Base-by-base conservation (phyloP, 768 basidiomycete species). In the Trametes cinnabarina region DNA sequence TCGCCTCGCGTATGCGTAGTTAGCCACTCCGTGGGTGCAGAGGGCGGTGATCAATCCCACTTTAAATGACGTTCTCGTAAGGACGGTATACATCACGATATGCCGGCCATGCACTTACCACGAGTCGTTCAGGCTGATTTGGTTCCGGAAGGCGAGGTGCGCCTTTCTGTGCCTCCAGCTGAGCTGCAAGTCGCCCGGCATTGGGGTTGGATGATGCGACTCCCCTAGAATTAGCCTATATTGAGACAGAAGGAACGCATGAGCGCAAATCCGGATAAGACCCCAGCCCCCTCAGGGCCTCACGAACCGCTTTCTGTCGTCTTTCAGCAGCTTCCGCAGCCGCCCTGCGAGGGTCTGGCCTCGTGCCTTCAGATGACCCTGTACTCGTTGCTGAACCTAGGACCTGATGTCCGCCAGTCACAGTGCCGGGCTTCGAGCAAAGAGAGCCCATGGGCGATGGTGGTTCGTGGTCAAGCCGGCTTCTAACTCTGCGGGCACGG, bases 141-240 rank as follows among this genome's bases (percentile, higher is more conserved):
- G 71, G 65, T 65, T 76, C 70, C 60, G 79, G 73, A 42, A 68
- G 69, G 62, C 64, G 67, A 63, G 69, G 72, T 26, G 68, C 66
- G 52, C 69, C 47, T 68, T 73, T 79, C 51, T 71, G 70, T 37
- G 71, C 74, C 67, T 76, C 74, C 52, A 78, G 62, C 52, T 79
- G 72, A 42, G 72, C 73, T 17, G 79, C 73, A 55, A 81, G 75
- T 60, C 63, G 72, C 44, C 79, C 80, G 61, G 69, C 65, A 63
- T 76, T 80, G 35, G 79, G 79, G 69, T 81, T 80, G 51, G 74
- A 70, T 54, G 71, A 65, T 61, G 68, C 74, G 60, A 72, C 74
- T 41, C 79, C 79, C 63, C 79, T 74, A 66, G 70, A 66, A 68
- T 73, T 76, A 62, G 65, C 71, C 79, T 80, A 41, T 23, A 32